Percentiles rank a stretch among this genome's conserved stretches.
Conservation (phyloP, 345 rosid genomes). For the Lepidium africanum region DNA sequence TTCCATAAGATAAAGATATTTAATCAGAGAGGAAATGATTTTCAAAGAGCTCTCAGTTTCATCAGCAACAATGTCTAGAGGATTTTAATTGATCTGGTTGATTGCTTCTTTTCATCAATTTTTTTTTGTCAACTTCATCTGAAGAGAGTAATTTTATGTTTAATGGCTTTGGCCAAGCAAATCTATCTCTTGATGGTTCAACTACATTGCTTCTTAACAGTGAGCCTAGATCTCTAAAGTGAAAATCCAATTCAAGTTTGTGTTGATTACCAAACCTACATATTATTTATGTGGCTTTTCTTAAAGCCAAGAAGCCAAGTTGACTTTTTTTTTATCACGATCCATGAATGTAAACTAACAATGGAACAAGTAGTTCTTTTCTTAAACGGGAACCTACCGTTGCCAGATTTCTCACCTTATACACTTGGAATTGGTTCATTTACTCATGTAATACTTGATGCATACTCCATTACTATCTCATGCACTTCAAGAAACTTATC, state of each 20-base stretch:
- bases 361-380: slow-evolving; percentile 27
- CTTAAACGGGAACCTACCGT: slow-evolving; percentile 2
- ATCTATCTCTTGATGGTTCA: slow-evolving; percentile 18
- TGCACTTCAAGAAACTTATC: slow-evolving; percentile 7
- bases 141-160: background rate
- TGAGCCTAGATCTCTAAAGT: slow-evolving; percentile 29
- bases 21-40: background rate
- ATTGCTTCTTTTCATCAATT: background rate
- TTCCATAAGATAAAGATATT: background rate
- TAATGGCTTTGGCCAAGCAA: slow-evolving; percentile 7
- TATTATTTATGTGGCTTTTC: slow-evolving; percentile 40
- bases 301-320: slow-evolving; percentile 24
- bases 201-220: slow-evolving; percentile 16
- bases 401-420: slow-evolving; percentile 19
- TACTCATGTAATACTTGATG: slow-evolving; percentile 22
- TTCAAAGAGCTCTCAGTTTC: background rate
- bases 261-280: slow-evolving; percentile 44
- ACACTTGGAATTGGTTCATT: slow-evolving; percentile 23
- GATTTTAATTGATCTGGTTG: background rate
- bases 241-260: slow-evolving; percentile 44
- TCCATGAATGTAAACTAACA: slow-evolving; percentile 24
- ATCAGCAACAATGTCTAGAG: slow-evolving; percentile 1
- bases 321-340: slow-evolving; percentile 41
- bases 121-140: slow-evolving; percentile 11
- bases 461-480: background rate